phyloP scores from a whole-genome alignment of 768 basidiomycete genomes.

The Crucibulum laeve region DNA sequence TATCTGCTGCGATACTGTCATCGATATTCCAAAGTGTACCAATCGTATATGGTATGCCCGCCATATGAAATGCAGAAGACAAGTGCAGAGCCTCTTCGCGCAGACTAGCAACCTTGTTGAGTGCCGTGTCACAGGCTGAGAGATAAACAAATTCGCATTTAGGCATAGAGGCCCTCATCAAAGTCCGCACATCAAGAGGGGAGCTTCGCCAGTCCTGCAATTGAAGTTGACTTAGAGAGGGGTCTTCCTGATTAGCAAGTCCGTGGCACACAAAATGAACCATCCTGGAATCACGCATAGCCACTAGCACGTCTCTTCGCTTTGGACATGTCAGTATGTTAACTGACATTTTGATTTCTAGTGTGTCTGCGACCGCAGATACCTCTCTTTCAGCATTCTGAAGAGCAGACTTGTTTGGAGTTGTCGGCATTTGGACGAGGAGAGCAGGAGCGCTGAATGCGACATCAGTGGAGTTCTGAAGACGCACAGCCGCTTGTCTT shows the following conservation, averaged over 20 bases:
- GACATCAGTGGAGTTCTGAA: not conserved
- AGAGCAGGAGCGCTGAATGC: constrained; percentile 5
- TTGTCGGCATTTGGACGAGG: constrained; percentile 13
- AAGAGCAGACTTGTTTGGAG: constrained; percentile 9
- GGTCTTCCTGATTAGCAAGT: constrained; percentile 16
- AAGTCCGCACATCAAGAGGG: constrained; percentile 11
- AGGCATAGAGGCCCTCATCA: constrained; percentile 10
- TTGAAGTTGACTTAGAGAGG: constrained; percentile 13
- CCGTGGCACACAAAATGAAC: constrained; percentile 26
- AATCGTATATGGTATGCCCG: constrained; percentile 18
- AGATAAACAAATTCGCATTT: constrained; percentile 24
- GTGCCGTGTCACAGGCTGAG: constrained; percentile 32
- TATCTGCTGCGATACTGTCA: constrained; percentile 20
- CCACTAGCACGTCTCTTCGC: constrained; percentile 4
- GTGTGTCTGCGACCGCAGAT: not conserved
- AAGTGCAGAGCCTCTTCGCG: constrained; percentile 27
- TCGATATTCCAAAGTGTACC: constrained; percentile 30
- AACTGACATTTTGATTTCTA: constrained; percentile 1
- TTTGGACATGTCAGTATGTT: constrained; percentile 7
- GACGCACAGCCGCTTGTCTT: constrained; percentile 1
- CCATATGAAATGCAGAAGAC: constrained; percentile 26
- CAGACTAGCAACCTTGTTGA: constrained; percentile 12
- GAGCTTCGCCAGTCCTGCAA: constrained; percentile 11
- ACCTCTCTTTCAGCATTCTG: constrained; percentile 7
- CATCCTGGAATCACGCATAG: not conserved